Conservation (phyloP, 257 asterid genomes). For the Solanum boliviense region DNA sequence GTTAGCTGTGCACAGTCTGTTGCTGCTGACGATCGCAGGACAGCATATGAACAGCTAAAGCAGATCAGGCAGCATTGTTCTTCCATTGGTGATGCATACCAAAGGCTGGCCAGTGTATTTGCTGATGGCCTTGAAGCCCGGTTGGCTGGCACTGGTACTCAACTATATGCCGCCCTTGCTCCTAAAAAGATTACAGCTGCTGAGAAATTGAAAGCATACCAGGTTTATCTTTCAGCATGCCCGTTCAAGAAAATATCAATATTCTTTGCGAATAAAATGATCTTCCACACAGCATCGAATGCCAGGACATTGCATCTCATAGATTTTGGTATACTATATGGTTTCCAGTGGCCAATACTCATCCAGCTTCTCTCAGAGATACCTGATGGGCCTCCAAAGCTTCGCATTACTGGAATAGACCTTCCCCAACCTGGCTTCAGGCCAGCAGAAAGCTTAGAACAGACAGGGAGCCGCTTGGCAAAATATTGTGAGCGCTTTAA, state of each 20-base stretch:
- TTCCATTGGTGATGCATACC: slow-evolving; percentile 58
- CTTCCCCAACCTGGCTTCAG: slow-evolving; percentile 77
- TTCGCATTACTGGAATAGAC: slow-evolving; percentile 79
- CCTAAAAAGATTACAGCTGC: slow-evolving; percentile 51
- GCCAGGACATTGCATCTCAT: slow-evolving; percentile 56
- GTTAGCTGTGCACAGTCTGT: slow-evolving; percentile 76
- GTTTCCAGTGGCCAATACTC: slow-evolving; percentile 88
- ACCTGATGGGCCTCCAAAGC: slow-evolving; percentile 54
- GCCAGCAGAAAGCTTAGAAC: slow-evolving; percentile 69
- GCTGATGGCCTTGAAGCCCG: slow-evolving; percentile 81
- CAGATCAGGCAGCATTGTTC: slow-evolving; percentile 65
- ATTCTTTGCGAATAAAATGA: slow-evolving; percentile 54
- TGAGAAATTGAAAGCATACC: slow-evolving; percentile 77
- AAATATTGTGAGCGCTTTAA: slow-evolving; percentile 69
- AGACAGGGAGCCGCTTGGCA: slow-evolving; percentile 67
- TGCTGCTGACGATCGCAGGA: slow-evolving; percentile 64
- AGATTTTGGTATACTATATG: slow-evolving; percentile 76
- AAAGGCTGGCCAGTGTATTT: slow-evolving; percentile 67
- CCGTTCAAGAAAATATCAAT: slow-evolving; percentile 71
- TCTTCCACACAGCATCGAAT: slow-evolving; percentile 26
- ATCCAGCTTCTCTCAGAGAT: slow-evolving; percentile 56
- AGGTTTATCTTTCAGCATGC: slow-evolving; percentile 54
- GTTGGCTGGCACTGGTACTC: slow-evolving; percentile 66
- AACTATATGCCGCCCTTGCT: slow-evolving; percentile 50
- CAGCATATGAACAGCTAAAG: slow-evolving; percentile 57